Percentiles rank a stretch among this genome's conserved stretches.
These are phyloP conservation scores for Ganoderma lucidum DNA, from an alignment of 1,284 basidiomycete species.

Conservation along the genomic window DNA sequence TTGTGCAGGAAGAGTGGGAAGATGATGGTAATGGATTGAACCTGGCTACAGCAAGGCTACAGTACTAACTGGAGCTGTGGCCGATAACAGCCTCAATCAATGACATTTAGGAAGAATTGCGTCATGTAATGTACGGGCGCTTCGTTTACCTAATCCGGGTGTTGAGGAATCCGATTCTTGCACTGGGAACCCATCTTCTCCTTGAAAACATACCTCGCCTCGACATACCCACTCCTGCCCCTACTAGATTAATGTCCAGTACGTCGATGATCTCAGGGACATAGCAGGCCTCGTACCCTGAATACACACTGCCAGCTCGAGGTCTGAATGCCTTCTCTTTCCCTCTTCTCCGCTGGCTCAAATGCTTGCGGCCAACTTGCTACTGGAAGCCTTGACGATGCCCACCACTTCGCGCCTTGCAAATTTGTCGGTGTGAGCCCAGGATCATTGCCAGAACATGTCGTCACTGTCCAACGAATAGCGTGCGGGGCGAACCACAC, in stretches of 20 bases:
- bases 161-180: no score
- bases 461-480: conserved; percentile 50
- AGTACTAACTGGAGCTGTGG: no score
- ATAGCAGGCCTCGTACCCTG: background rate
- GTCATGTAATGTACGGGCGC: background rate
- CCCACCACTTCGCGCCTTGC: conserved; percentile 60
- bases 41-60: no score
- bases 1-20: background rate
- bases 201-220: background rate
- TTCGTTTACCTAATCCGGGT: background rate
- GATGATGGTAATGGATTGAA: background rate
- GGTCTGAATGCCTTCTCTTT: conserved; percentile 9
- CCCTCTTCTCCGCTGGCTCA: conserved; percentile 65
- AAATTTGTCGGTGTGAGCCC: conserved; percentile 43
- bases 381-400: conserved; percentile 64
- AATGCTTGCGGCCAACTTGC: conserved; percentile 83
- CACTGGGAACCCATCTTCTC: background rate
- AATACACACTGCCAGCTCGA: background rate
- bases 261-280: background rate
- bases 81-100: no score
- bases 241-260: background rate
- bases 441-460: conserved; percentile 36
- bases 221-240: background rate
- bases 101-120: background rate
- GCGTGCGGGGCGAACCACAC: conserved; percentile 75